A percentile compares a stretch with the other conserved stretches of the same genome.
Conservation (phyloP, 805 yeast species). For the Saturnispora sanitii region DNA sequence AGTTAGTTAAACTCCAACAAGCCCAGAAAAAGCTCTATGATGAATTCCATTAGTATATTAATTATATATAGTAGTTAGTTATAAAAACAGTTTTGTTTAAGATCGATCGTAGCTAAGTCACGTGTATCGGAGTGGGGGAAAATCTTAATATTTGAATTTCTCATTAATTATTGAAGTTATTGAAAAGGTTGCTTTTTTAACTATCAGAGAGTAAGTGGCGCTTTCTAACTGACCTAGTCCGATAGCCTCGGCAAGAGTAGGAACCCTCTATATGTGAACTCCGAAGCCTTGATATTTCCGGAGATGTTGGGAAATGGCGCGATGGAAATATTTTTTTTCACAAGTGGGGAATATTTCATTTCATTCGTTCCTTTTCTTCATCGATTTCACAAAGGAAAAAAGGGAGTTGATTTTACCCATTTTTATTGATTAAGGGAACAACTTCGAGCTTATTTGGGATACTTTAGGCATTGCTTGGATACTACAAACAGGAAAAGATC, state of each 20-base stretch:
- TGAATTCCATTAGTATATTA: conserved; percentile 36
- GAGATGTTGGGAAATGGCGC: neutral
- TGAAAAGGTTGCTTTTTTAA: too few species aligned
- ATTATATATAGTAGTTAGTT: neutral
- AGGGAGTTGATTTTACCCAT: too few species aligned
- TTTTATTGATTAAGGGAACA: too few species aligned
- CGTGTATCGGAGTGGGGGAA: conserved; percentile 3
- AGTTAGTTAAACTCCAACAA: conserved; percentile 66
- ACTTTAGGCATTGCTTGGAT: too few species aligned
- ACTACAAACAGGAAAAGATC: too few species aligned
- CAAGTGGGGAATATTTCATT: neutral
- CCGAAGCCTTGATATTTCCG: neutral
- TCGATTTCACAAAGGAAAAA: too few species aligned
- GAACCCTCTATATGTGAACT: neutral
- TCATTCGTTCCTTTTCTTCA: neutral
- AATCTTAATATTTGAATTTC: too few species aligned
- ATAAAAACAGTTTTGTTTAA: neutral
- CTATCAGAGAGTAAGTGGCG: too few species aligned
- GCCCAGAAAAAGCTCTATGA: conserved; percentile 76
- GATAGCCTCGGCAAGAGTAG: neutral
- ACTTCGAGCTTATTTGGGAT: too few species aligned
- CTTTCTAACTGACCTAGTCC: neutral
- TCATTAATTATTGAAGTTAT: too few species aligned
- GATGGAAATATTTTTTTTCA: neutral
- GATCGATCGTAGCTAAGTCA: neutral